phyloP scores from a whole-genome alignment of 495 filamentous ascomycete species.

The Trichoderma reesei region DNA sequence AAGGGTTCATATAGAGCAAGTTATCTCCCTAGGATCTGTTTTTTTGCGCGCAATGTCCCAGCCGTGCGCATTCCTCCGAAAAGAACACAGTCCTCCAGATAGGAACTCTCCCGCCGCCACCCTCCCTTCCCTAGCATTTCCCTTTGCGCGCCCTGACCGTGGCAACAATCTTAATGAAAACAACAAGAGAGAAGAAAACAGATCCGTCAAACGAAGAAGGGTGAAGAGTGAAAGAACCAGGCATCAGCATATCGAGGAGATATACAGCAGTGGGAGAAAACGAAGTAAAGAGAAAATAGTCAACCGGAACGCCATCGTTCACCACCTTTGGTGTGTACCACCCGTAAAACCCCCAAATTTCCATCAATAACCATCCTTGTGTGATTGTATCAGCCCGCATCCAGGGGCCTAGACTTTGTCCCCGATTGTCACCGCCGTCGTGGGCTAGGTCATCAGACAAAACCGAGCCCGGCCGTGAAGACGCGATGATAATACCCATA shows the following conservation, averaged over 20 bases:
- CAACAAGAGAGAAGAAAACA: neutral
- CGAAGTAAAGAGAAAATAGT: neutral
- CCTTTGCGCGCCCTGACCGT: conserved; percentile 4
- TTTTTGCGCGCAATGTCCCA: neutral
- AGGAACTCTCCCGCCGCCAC: neutral
- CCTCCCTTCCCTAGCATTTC: neutral
- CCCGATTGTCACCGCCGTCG: neutral
- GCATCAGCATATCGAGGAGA: neutral
- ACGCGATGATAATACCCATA: neutral
- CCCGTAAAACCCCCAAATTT: conserved; percentile 6
- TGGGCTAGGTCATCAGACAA: neutral
- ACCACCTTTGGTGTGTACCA: neutral
- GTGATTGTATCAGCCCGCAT: neutral
- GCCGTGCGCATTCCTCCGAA: neutral
- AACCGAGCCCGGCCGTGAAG: neutral
- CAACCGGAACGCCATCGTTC: conserved; percentile 5
- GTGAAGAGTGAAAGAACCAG: neutral
- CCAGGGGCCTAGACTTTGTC: neutral
- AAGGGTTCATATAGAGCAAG: neutral
- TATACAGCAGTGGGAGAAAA: neutral
- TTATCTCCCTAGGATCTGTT: neutral
- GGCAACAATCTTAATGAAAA: conserved; percentile 5
- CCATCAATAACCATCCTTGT: conserved; percentile 7
- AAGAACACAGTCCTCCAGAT: neutral
- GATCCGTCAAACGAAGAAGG: neutral